Conservation (phyloP, 345 rosid species). For the Clausena lansium region DNA sequence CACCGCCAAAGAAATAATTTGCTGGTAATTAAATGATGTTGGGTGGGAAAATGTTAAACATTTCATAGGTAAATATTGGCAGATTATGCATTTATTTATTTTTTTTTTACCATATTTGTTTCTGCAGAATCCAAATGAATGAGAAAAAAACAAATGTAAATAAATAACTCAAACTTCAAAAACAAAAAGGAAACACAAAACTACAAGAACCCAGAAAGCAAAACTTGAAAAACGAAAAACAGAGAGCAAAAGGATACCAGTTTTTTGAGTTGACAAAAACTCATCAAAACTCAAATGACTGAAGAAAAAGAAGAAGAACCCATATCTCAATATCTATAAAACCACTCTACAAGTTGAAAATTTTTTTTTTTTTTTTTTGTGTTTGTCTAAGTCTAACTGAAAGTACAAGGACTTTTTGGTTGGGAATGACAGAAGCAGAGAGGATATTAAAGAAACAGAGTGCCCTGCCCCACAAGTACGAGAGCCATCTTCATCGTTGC, state of each 20-base stretch:
- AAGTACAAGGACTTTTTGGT: not conserved
- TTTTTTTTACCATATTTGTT: not conserved
- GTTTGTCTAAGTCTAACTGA: not conserved
- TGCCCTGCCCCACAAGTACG: not conserved
- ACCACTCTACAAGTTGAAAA: not conserved
- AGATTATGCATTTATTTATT: not conserved
- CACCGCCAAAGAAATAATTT: not conserved
- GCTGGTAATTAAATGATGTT: not conserved
- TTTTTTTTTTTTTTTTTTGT: too few species aligned
- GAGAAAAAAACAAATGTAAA: too few species aligned
- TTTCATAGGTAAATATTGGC: not conserved
- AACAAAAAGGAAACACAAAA: not conserved
- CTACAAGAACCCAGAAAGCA: too few species aligned
- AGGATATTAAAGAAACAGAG: not conserved
- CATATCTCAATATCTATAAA: not conserved
- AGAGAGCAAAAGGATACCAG: conserved; percentile 15
- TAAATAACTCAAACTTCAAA: not conserved
- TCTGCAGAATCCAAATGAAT: not conserved
- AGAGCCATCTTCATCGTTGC: not conserved
- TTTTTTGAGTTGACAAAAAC: not conserved
- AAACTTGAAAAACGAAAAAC: not conserved
- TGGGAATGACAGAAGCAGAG: not conserved
- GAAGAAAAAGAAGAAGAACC: not conserved
- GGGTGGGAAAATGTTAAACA: not conserved
- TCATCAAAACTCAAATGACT: not conserved